Percentiles rank a stretch among this genome's conserved stretches.
These are phyloP conservation scores for Ganoderma lingzhi DNA, from an alignment of 1,284 basidiomycete species.

Conservation along the genomic window DNA sequence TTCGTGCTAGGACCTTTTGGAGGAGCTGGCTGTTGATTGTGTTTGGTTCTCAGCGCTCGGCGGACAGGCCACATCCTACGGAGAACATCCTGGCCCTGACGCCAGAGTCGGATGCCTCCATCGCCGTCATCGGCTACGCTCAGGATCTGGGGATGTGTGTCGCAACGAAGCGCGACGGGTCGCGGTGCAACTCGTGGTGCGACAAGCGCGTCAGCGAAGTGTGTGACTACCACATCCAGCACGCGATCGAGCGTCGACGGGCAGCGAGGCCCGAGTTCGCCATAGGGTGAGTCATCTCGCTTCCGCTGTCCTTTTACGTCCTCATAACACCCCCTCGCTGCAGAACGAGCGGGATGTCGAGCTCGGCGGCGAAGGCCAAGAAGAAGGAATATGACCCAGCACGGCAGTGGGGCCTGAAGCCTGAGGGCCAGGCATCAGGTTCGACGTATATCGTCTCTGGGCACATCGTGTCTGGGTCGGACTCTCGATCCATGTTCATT, in stretches of 20 bases:
- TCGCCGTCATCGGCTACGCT: constrained; percentile 88
- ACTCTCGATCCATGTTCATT: constrained; percentile 58
- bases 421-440: constrained; percentile 52
- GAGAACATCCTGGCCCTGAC: constrained; percentile 89
- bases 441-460: constrained; percentile 88
- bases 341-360: constrained; percentile 77
- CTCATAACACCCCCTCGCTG: constrained; percentile 14
- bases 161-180: constrained; percentile 82
- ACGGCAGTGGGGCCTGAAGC: constrained; percentile 76
- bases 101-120: constrained; percentile 81
- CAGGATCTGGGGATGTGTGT: constrained; percentile 87
- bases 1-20: neutral
- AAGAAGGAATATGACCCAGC: constrained; percentile 71
- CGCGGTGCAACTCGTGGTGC: constrained; percentile 85
- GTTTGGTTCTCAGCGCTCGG: constrained; percentile 48
- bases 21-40: neutral
- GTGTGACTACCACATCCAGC: constrained; percentile 91
- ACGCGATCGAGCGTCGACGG: constrained; percentile 78
- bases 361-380: constrained; percentile 46
- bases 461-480: constrained; percentile 65
- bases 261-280: constrained; percentile 86
- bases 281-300: constrained; percentile 62
- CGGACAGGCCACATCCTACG: constrained; percentile 74
- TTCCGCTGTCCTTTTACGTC: constrained; percentile 3
- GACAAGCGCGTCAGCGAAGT: constrained; percentile 84